Conservation (phyloP, 2,329 filamentous ascomycete genomes). For the Exophiala aquamarina region DNA sequence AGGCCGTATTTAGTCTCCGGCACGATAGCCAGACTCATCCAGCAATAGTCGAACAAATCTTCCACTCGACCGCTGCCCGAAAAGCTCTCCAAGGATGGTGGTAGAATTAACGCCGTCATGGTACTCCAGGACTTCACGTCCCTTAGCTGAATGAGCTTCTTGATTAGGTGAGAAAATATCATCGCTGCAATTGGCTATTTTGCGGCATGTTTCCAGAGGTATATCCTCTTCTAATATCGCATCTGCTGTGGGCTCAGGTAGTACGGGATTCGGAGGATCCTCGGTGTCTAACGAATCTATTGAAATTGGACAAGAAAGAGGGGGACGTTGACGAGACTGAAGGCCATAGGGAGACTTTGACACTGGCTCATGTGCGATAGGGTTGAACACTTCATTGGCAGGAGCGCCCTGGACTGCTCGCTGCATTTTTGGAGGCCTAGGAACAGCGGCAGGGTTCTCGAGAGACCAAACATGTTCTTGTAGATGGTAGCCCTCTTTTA, state of each 20-base stretch:
- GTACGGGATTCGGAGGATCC: neutral
- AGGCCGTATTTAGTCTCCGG: constrained; percentile 23
- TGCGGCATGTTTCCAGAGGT: neutral
- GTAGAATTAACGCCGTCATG: neutral
- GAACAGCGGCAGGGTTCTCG: constrained; percentile 19
- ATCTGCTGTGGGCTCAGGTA: neutral
- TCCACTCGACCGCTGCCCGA: neutral
- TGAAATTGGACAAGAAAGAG: too few species aligned
- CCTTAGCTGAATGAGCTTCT: neutral
- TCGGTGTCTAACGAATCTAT: neutral
- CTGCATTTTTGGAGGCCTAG: too few species aligned
- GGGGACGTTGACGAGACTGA: too few species aligned
- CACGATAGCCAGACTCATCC: neutral
- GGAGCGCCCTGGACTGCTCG: too few species aligned
- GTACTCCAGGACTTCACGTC: neutral
- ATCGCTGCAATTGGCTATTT: neutral
- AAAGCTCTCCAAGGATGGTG: neutral
- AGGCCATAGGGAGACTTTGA: too few species aligned
- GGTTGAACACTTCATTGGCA: too few species aligned
- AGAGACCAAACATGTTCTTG: constrained; percentile 18
- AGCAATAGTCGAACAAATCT: neutral
- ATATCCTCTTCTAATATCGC: neutral
- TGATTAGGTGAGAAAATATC: neutral
- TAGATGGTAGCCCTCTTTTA: constrained; percentile 23
- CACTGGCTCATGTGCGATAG: too few species aligned